These are phyloP conservation scores for Xylariaceae sp. DNA, from an alignment of 2,329 filamentous ascomycete genomes.

Conservation along the genomic window DNA sequence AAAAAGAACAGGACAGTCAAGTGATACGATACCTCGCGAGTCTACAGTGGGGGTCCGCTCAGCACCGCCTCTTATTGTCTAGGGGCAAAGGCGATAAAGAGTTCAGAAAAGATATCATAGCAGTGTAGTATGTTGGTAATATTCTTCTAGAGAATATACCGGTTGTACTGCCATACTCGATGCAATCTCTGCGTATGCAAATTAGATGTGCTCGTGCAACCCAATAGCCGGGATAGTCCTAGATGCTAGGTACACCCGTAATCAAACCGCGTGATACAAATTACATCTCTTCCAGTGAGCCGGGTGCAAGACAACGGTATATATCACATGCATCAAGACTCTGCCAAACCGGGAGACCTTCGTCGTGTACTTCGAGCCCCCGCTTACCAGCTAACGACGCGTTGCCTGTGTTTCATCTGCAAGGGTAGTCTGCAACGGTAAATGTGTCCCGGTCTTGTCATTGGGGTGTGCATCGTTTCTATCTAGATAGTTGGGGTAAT, in stretches of 20 bases:
- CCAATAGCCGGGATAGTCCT: too few relatives aligned
- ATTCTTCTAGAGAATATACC: neutral
- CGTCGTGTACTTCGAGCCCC: neutral
- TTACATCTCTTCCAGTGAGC: neutral
- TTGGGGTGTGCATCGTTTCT: neutral
- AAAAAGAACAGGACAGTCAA: too few relatives aligned
- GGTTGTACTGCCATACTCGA: neutral
- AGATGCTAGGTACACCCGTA: too few relatives aligned
- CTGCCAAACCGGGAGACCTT: neutral
- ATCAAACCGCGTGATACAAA: neutral
- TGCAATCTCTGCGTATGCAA: neutral
- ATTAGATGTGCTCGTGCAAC: neutral
- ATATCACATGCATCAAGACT: neutral
- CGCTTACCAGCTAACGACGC: neutral
- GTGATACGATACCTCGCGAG: too few relatives aligned
- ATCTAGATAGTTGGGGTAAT: constrained; percentile 8
- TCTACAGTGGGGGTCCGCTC: too few relatives aligned
- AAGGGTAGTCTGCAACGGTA: too few relatives aligned
- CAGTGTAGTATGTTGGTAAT: neutral
- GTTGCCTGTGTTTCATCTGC: too few relatives aligned
- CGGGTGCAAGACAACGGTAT: neutral
- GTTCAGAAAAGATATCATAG: too few relatives aligned
- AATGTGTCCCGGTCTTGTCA: too few relatives aligned
- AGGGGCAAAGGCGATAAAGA: too few relatives aligned
- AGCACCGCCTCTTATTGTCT: too few relatives aligned